Base-by-base conservation (phyloP, 257 asterid genomes). In the Rehmannia glutinosa region DNA sequence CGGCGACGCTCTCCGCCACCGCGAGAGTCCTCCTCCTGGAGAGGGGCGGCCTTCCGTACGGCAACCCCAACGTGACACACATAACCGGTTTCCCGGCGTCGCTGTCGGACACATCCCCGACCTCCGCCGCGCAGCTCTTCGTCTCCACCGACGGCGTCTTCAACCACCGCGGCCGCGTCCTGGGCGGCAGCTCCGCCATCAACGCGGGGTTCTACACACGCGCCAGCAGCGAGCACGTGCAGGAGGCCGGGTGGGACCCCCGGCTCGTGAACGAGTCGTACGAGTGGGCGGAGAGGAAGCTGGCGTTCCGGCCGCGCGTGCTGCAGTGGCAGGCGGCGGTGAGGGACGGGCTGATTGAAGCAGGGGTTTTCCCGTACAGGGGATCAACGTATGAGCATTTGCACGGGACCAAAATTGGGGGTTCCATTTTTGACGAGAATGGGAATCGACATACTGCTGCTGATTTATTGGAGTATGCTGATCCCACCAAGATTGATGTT, bases 371-470 rank as follows among this genome's bases (percentile, higher is more conserved):
- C 8, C 97, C 97, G 6, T 52, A 82, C 63, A 73, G 78, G 30
- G 94, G 91, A 0, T 71, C 70, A 12, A 82, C 90, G 19, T 83
- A 53, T 27, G 89, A 89, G 25, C 97, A 92, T 78, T 13, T 80
- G 41, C 19, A 1, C 3, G 98, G 98, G 43, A 89, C 97, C 15
- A 92, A 92, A 63, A 66, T 81, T 5, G 98, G 98, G 9, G 98
- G 96, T 0, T 62, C 87, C 0, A 73, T 81, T 3, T 86, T 92
- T 61, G 98, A 92, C 75, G 78, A 62, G 23, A 57, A 73, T 15
- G 89, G 96, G n/a, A 23, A 59, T 7, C 77, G 98, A 58, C 98
- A 92, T 51, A 81, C 90, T 0, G 87, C 97, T 9, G 98, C 98
- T 0, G 97, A 92, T 76, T 70, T 92, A 12, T 71, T 90, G 33